Evolutionary conservation across 2,329 filamentous ascomycete genomes (phyloP).

Genomic region (Ceratocystis destructans): DNA sequence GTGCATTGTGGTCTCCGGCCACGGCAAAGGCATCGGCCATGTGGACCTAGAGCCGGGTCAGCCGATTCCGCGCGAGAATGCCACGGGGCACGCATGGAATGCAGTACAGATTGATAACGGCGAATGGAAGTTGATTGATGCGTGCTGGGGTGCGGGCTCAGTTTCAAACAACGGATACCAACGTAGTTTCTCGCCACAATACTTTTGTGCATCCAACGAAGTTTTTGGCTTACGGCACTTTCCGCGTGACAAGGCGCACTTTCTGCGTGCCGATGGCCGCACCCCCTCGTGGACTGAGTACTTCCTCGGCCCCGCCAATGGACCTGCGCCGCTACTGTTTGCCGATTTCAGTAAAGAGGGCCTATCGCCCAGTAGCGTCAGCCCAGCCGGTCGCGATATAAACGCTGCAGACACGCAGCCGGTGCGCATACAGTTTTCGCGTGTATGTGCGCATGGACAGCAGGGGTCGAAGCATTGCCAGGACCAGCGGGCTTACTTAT

Average conservation of each 20-base stretch:
- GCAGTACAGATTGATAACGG: slow-evolving; percentile 76
- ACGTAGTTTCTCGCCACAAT: slow-evolving; percentile 50
- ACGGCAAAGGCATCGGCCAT: slow-evolving; percentile 79
- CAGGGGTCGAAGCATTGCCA: not conserved
- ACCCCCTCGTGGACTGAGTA: slow-evolving; percentile 70
- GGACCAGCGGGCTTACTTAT: slow-evolving; percentile 2
- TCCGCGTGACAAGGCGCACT: slow-evolving; percentile 51
- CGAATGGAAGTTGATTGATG: slow-evolving; percentile 80
- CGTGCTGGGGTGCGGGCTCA: slow-evolving; percentile 83
- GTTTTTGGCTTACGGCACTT: slow-evolving; percentile 73
- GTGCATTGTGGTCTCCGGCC: slow-evolving; percentile 57
- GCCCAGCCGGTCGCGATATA: slow-evolving; percentile 41
- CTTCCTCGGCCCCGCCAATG: slow-evolving; percentile 44
- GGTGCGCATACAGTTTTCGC: slow-evolving; percentile 67
- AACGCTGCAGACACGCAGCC: slow-evolving; percentile 41
- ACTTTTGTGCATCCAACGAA: slow-evolving; percentile 55
- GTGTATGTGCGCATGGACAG: slow-evolving; percentile 54
- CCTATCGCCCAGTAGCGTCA: slow-evolving; percentile 44
- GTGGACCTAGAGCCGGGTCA: slow-evolving; percentile 47
- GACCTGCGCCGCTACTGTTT: slow-evolving; percentile 36
- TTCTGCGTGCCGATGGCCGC: slow-evolving; percentile 62
- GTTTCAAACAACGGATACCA: slow-evolving; percentile 47
- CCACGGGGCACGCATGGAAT: slow-evolving; percentile 76
- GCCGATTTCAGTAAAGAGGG: slow-evolving; percentile 36
- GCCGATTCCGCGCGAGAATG: slow-evolving; percentile 47